Evolutionary conservation across 2,329 filamentous ascomycete species (phyloP).

Genomic region (Colletotrichum magnum): DNA sequence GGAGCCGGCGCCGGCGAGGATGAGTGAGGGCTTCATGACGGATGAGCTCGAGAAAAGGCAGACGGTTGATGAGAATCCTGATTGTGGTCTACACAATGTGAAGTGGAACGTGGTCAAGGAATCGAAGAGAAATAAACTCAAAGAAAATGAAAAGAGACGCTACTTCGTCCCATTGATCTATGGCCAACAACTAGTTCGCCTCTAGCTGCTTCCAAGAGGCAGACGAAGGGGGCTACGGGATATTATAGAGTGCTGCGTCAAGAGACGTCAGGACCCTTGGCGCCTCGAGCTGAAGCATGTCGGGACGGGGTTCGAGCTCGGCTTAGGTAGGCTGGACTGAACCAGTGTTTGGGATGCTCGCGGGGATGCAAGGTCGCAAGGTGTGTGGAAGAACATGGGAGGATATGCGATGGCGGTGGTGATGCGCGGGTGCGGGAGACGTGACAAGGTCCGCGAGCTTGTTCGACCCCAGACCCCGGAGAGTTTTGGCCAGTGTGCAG

Average conservation of each 20-base stretch:
- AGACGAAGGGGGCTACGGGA: constrained; percentile 11
- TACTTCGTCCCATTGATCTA: constrained; percentile 38
- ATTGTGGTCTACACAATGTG: constrained; percentile 35
- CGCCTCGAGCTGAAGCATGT: constrained; percentile 32
- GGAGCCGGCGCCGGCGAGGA: constrained; percentile 19
- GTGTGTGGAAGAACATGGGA: neutral
- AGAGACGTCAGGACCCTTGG: constrained; percentile 28
- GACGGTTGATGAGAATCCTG: neutral
- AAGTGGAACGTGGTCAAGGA: neutral
- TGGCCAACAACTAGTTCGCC: neutral
- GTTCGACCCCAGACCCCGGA: constrained; percentile 20
- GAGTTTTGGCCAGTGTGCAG: neutral
- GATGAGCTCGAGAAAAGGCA: neutral
- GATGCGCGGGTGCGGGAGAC: constrained; percentile 28
- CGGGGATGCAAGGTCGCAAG: constrained; percentile 5
- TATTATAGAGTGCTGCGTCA: constrained; percentile 9
- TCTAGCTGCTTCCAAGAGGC: no score
- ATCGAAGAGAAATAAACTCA: neutral
- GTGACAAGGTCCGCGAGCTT: constrained; percentile 32
- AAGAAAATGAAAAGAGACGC: neutral
- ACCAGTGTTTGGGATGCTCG: constrained; percentile 39
- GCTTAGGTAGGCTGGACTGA: constrained; percentile 25
- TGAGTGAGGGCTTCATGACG: constrained; percentile 36
- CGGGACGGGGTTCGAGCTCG: constrained; percentile 35
- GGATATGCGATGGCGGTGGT: constrained; percentile 7